These are phyloP conservation scores for Mycena vulgaris DNA, from an alignment of 768 basidiomycete genomes.

Conservation along the genomic window DNA sequence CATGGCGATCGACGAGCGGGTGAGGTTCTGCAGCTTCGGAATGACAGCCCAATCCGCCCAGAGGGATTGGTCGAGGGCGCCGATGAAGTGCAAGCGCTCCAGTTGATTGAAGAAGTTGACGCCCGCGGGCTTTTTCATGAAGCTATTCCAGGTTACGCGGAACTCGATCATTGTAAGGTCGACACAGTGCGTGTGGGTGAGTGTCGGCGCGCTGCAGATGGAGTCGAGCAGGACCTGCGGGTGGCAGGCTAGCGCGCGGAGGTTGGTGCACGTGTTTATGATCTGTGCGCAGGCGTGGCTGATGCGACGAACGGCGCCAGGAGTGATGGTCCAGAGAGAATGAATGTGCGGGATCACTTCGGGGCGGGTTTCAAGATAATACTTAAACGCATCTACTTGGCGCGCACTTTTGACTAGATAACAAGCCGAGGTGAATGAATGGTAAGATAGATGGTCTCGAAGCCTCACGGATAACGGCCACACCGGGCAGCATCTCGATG, in stretches of 20 bases:
- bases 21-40: slow-evolving; percentile 28
- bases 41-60: slow-evolving; percentile 7
- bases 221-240: slow-evolving; percentile 16
- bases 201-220: not conserved
- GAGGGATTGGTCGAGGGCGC: slow-evolving; percentile 13
- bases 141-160: slow-evolving; percentile 11
- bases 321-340: slow-evolving; percentile 33
- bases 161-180: slow-evolving; percentile 36
- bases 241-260: slow-evolving; percentile 36
- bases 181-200: slow-evolving; percentile 26
- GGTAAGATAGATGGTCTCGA: no score
- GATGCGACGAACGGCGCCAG: slow-evolving; percentile 1
- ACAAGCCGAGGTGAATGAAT: no score
- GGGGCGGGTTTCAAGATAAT: not conserved
- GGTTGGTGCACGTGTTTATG: slow-evolving; percentile 32
- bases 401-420: not conserved
- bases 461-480: slow-evolving; percentile 23
- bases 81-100: slow-evolving; percentile 32
- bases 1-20: slow-evolving; percentile 33
- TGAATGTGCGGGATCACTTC: slow-evolving; percentile 29
- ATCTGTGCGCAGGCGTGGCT: slow-evolving; percentile 3
- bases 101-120: slow-evolving; percentile 26
- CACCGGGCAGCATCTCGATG: slow-evolving; percentile 22
- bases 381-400: slow-evolving; percentile 20
- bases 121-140: not conserved